phyloP scores from a whole-genome alignment of 1,284 basidiomycete species.

The Irpex sp. region DNA sequence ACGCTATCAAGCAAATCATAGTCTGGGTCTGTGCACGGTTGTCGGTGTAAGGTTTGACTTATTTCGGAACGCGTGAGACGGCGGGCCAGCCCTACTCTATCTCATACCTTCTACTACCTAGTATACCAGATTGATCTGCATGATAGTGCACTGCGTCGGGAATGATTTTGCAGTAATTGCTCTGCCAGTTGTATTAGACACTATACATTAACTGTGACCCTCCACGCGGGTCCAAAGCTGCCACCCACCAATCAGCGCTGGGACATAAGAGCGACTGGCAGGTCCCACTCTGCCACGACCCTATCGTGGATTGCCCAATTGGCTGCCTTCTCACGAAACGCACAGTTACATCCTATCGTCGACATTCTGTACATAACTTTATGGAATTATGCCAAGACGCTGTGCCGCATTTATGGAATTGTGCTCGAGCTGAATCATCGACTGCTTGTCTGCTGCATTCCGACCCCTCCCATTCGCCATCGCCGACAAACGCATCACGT shows the following conservation, averaged over 20 bases:
- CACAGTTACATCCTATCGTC: background rate
- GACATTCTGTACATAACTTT: background rate
- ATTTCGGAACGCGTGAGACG: too few species aligned
- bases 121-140: background rate
- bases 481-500: slow-evolving; percentile 8
- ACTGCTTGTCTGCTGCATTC: slow-evolving; percentile 1
- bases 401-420: background rate
- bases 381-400: slow-evolving; percentile 6
- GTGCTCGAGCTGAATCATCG: slow-evolving; percentile 1
- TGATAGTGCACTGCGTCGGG: background rate
- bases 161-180: background rate
- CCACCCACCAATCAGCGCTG: background rate
- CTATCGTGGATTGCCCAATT: background rate
- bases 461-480: slow-evolving; percentile 3
- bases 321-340: background rate
- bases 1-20: slow-evolving; percentile 57
- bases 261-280: background rate
- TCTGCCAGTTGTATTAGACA: background rate
- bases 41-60: slow-evolving; percentile 10
- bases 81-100: background rate
- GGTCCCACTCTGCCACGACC: background rate
- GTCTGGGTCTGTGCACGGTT: slow-evolving; percentile 48
- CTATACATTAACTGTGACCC: background rate
- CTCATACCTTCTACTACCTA: background rate
- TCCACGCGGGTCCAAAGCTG: background rate